Conservation (phyloP, 2,329 filamentous ascomycete species). For the Xylaria multiplex region DNA sequence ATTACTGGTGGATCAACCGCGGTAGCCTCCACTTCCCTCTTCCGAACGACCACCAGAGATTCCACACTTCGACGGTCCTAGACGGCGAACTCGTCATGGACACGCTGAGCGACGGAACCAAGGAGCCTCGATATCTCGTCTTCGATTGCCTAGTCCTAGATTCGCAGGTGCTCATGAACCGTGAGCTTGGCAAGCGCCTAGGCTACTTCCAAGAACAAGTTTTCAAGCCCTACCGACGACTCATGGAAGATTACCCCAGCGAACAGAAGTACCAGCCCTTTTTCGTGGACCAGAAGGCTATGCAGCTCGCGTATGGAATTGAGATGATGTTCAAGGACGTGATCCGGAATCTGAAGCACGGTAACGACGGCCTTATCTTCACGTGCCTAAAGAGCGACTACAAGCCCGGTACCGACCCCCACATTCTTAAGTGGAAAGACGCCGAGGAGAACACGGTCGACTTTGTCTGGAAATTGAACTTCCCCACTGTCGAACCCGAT, state of each 20-base stretch:
- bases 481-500: slow-evolving; percentile 76
- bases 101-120: slow-evolving; percentile 71
- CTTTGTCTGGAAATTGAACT: slow-evolving; percentile 82
- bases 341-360: slow-evolving; percentile 84
- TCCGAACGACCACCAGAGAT: slow-evolving; percentile 70
- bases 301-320: slow-evolving; percentile 88
- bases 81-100: slow-evolving; percentile 96
- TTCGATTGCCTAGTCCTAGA: slow-evolving; percentile 93
- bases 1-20: slow-evolving; percentile 86
- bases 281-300: slow-evolving; percentile 85
- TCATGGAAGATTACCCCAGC: slow-evolving; percentile 73
- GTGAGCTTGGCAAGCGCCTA: slow-evolving; percentile 86
- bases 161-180: slow-evolving; percentile 76
- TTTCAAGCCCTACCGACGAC: slow-evolving; percentile 73
- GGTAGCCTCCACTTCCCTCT: slow-evolving; percentile 82
- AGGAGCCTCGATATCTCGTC: slow-evolving; percentile 83
- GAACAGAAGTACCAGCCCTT: slow-evolving; percentile 80
- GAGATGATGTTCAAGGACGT: slow-evolving; percentile 92
- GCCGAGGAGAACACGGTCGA: slow-evolving; percentile 95
- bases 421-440: slow-evolving; percentile 98
- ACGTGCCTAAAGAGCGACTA: slow-evolving; percentile 92
- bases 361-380: slow-evolving; percentile 97
- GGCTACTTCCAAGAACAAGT: slow-evolving; percentile 85
- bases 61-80: slow-evolving; percentile 83
- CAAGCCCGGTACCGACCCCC: slow-evolving; percentile 86